Percentiles rank a stretch among this genome's conserved stretches.
Conservation (phyloP, 169 alveolate genomes). For the Plasmodium gallinaceum region DNA sequence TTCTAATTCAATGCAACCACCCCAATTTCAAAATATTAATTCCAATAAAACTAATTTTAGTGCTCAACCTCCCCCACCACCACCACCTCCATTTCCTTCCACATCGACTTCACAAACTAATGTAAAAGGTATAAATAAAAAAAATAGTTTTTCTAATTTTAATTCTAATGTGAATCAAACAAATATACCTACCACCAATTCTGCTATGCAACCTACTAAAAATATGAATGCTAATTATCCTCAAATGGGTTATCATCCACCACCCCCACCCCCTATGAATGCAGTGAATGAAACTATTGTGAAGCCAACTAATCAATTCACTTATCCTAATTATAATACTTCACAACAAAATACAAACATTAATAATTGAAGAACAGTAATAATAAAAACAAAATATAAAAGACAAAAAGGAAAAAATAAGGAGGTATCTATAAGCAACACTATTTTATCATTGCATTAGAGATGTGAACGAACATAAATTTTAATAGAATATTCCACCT, state of each 20-base stretch:
- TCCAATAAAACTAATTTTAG: constrained; percentile 46
- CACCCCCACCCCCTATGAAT: constrained; percentile 33
- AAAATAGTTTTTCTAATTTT: constrained; percentile 27
- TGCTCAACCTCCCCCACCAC: constrained; percentile 31
- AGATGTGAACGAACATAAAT: too few species aligned
- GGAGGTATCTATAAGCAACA: too few species aligned
- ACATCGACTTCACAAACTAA: not conserved
- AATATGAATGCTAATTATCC: constrained; percentile 4
- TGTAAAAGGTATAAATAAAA: constrained; percentile 22
- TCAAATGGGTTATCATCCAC: constrained; percentile 14
- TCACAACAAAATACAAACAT: constrained; percentile 16
- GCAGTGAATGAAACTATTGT: constrained; percentile 28
- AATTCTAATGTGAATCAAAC: constrained; percentile 26
- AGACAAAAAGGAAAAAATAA: not conserved
- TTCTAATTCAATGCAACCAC: constrained; percentile 15
- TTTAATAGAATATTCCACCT: not conserved
- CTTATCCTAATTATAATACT: constrained; percentile 49
- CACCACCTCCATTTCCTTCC: constrained; percentile 42
- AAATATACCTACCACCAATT: constrained; percentile 6
- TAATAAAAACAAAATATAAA: not conserved
- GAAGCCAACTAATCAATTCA: constrained; percentile 15
- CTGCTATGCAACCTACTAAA: constrained; percentile 12
- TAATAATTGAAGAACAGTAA: not conserved
- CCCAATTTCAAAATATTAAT: constrained; percentile 36
- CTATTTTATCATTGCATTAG: too few species aligned